Evolutionary conservation across 805 yeast genomes (phyloP), one percentile per base, ranked within the genome.

Genomic region (Teunomyces barrocoloradensis): DNA sequence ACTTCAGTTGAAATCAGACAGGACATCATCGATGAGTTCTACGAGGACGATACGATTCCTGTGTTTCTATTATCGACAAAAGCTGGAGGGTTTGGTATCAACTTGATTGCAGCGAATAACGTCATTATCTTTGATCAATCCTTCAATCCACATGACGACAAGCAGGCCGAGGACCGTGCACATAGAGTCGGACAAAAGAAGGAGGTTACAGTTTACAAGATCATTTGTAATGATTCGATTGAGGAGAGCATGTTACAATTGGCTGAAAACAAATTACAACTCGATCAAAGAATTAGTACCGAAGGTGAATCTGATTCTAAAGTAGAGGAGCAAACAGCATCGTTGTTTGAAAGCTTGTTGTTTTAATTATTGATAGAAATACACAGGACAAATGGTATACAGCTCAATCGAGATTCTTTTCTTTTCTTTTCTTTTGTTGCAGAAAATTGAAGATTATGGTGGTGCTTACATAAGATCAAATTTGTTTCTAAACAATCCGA

Each of bases 61-160:
- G 85, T 94, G 3, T 92, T 94, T 59, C 73, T 94, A 43, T 72
- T 94, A 38, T 89, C 97, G 9, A 94, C 99, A 3, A 89, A 89
- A 63, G 98, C 99, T 0, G 99, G 99, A 62, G 99, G 99, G 1
- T 94, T 94, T 68, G 99, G 99, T 48, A 94, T 94, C 68, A 94
- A 94, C 61, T 77, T 94, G 58, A 94, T 96, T 1, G 94, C 96
- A 61, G 98, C 99, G 6, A 92, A 89, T 62, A 82, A 85, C 51
- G 99, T 94, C 2, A 77, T 94, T 45, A 87, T 94, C 28, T 91
- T 84, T 61, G 99, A 94, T 63, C 92, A 90, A 63, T 85, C 95
- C 43, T 94, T 94, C 72, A 94, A 94, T 61, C 99, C 99, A 0
- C 99, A 94, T 65, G 99, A 94, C 64, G 99, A 94, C 62, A 87